A percentile compares a stretch with the other conserved stretches of the same genome.
Evolutionary conservation across 2,329 filamentous ascomycete genomes (phyloP).

Genomic region (Cercospora citrullina): DNA sequence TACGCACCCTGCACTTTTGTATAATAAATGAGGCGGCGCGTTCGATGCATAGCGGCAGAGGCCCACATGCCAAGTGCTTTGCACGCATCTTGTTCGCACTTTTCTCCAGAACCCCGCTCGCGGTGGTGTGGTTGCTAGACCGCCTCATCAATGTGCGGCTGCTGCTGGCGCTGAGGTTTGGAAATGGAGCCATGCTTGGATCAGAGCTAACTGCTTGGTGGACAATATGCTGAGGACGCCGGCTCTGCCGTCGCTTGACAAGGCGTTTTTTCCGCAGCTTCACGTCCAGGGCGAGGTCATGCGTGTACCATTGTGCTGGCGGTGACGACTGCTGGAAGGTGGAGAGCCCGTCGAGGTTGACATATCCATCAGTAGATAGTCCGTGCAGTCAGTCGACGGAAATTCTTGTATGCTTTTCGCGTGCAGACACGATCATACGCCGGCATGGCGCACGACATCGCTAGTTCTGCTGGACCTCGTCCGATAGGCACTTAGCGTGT

Average conservation of each 20-base stretch:
- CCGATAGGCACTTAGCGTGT: neutral
- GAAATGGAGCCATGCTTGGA: neutral
- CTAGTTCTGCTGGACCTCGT: neutral
- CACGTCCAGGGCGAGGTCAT: neutral
- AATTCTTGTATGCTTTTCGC: conserved; percentile 17
- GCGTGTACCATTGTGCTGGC: neutral
- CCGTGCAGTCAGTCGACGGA: conserved; percentile 12
- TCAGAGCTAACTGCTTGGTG: neutral
- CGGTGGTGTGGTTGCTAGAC: neutral
- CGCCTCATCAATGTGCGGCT: neutral
- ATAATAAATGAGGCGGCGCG: neutral
- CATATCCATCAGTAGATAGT: neutral
- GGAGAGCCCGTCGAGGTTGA: neutral
- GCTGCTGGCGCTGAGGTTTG: neutral
- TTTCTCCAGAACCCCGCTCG: neutral
- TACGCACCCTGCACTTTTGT: neutral
- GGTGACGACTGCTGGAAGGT: neutral
- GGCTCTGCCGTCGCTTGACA: neutral
- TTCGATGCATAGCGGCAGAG: neutral
- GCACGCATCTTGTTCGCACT: neutral
- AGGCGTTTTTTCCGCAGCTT: neutral
- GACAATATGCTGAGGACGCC: neutral
- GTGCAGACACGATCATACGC: conserved; percentile 7
- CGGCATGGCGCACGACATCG: conserved; percentile 16
- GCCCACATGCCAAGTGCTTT: neutral